Evolutionary conservation across 2,329 filamentous ascomycete species (phyloP).

Genomic region (Fusarium coffeatum): DNA sequence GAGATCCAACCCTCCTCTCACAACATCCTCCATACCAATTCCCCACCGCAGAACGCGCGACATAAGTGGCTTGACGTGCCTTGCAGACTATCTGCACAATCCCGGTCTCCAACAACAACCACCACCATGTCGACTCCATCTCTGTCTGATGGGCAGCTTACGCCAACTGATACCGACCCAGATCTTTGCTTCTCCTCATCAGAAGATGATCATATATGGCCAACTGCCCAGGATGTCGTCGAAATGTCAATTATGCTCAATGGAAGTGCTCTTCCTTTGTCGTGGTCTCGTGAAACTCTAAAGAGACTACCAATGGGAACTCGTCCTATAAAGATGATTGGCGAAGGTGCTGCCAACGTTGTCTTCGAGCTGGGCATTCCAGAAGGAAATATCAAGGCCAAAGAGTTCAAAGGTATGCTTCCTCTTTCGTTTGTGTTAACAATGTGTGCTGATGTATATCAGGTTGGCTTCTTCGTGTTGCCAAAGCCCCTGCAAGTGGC

Average conservation of each 20-base stretch:
- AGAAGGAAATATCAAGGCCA: constrained; percentile 47
- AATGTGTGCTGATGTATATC: constrained; percentile 30
- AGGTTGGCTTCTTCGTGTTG: constrained; percentile 55
- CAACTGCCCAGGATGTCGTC: constrained; percentile 44
- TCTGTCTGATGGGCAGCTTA: constrained; percentile 46
- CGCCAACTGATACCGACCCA: constrained; percentile 45
- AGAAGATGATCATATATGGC: constrained; percentile 44
- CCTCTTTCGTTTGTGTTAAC: constrained; percentile 1
- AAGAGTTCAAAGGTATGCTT: constrained; percentile 53
- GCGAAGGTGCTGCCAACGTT: constrained; percentile 81
- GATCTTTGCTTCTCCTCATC: constrained; percentile 40
- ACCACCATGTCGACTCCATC: constrained; percentile 46
- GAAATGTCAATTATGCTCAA: constrained; percentile 47
- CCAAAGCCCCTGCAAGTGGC: constrained; percentile 51
- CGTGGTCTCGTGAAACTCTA: constrained; percentile 44
- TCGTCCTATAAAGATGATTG: constrained; percentile 58
- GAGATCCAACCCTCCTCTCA: constrained; percentile 17
- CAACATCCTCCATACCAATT: constrained; percentile 8
- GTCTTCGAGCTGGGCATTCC: constrained; percentile 71
- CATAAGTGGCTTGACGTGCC: constrained; percentile 45
- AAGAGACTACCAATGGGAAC: constrained; percentile 52
- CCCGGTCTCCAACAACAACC: constrained; percentile 40
- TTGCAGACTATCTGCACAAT: constrained; percentile 45
- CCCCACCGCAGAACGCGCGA: constrained; percentile 38
- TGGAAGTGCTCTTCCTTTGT: constrained; percentile 40